A percentile compares a stretch with the other conserved stretches of the same genome.
Evolutionary conservation across 1,284 basidiomycete genomes (phyloP).

Genomic region (Microbotryum scabiosae): DNA sequence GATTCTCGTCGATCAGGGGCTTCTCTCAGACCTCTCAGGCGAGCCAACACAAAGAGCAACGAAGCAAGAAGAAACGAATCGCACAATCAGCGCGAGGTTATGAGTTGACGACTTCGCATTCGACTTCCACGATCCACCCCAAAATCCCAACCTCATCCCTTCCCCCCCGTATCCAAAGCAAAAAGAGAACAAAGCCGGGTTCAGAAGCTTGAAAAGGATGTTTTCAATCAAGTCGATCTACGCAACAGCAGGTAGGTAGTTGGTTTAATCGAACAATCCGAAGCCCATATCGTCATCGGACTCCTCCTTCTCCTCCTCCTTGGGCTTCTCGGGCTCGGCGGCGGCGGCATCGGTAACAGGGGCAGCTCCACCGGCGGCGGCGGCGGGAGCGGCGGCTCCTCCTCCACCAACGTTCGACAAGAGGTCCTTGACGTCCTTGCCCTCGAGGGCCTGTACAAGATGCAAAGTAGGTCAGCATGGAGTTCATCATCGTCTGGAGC

Average conservation of each 20-base stretch:
- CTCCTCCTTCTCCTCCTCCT: constrained; percentile 52
- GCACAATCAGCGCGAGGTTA: too few species aligned
- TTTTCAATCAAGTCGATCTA: too few species aligned
- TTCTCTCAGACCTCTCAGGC: too few species aligned
- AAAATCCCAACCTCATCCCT: too few species aligned
- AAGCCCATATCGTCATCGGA: constrained; percentile 69
- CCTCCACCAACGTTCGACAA: constrained; percentile 70
- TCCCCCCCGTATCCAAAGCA: too few species aligned
- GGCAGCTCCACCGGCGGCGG: constrained; percentile 48
- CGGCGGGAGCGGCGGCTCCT: constrained; percentile 55
- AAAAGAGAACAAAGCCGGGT: too few species aligned
- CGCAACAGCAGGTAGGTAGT: too few species aligned
- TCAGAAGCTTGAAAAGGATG: too few species aligned
- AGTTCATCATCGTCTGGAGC: too few species aligned
- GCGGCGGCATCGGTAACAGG: constrained; percentile 51
- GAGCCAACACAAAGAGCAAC: not conserved
- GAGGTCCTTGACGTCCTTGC: constrained; percentile 93
- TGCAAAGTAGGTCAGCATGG: not conserved
- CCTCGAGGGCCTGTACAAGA: constrained; percentile 63
- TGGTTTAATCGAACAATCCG: constrained; percentile 67
- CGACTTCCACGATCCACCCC: too few species aligned
- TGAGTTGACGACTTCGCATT: too few species aligned
- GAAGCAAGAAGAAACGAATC: not conserved
- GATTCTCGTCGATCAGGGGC: too few species aligned
- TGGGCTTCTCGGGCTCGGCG: constrained; percentile 54